Evolutionary conservation across 2,329 filamentous ascomycete species (phyloP).

Genomic region (Neonectria hederae): DNA sequence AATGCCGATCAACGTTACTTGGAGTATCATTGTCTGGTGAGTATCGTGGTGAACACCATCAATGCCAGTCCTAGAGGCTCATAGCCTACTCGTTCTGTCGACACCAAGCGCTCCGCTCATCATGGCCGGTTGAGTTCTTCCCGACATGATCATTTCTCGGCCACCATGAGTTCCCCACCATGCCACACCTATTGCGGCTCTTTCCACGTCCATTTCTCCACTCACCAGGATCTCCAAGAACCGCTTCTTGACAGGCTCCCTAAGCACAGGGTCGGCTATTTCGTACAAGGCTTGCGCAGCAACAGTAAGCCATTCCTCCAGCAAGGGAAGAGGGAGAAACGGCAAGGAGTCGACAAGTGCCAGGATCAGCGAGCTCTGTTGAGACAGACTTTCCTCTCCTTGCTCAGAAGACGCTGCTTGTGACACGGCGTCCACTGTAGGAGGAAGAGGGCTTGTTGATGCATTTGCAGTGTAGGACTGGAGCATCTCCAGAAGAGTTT

Average conservation of each 20-base stretch:
- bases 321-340: slow-evolving; percentile 71
- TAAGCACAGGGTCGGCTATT: slow-evolving; percentile 69
- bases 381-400: slow-evolving; percentile 64
- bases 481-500: slow-evolving; percentile 82
- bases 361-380: slow-evolving; percentile 80
- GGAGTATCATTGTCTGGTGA: background rate
- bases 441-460: slow-evolving; percentile 53
- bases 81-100: slow-evolving; percentile 50
- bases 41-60: background rate
- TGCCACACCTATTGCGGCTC: slow-evolving; percentile 78
- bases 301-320: slow-evolving; percentile 84
- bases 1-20: background rate
- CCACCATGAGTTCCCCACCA: slow-evolving; percentile 80
- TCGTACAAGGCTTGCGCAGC: slow-evolving; percentile 73
- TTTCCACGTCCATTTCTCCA: slow-evolving; percentile 89
- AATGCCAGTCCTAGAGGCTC: slow-evolving; percentile 22
- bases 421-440: slow-evolving; percentile 50
- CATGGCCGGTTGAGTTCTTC: slow-evolving; percentile 45
- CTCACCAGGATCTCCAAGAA: slow-evolving; percentile 83
- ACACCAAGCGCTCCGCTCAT: slow-evolving; percentile 65
- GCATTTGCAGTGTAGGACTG: slow-evolving; percentile 68
- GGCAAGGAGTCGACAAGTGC: slow-evolving; percentile 83
- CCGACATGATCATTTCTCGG: slow-evolving; percentile 59
- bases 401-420: slow-evolving; percentile 41
- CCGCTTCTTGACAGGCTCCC: slow-evolving; percentile 71